Percentiles rank a stretch among this genome's conserved stretches.
Evolutionary conservation across 805 yeast species (phyloP).

Genomic region (Candida oleophila): DNA sequence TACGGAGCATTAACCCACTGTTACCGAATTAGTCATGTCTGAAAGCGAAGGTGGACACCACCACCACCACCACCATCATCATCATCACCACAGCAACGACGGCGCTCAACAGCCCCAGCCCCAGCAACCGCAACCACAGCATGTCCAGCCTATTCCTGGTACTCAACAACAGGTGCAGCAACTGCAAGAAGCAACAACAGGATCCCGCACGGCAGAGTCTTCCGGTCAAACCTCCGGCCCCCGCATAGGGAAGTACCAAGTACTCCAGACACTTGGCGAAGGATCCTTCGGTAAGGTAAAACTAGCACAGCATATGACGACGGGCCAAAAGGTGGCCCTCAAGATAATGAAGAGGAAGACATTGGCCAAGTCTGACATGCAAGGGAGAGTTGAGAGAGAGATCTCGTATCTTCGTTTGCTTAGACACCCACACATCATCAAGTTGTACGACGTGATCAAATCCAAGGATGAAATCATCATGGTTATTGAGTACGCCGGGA

Average conservation of each 20-base stretch:
- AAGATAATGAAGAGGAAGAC: slow-evolving; percentile 92
- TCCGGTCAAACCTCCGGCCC: slow-evolving; percentile 1
- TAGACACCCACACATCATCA: slow-evolving; percentile 95
- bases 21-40: no score
- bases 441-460: slow-evolving; percentile 91
- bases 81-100: slow-evolving; percentile 13
- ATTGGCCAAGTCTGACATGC: slow-evolving; percentile 93
- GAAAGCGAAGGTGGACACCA: slow-evolving; percentile 10
- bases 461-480: slow-evolving; percentile 93
- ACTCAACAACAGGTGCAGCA: slow-evolving; percentile 9
- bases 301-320: slow-evolving; percentile 82
- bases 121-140: slow-evolving; percentile 10
- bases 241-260: slow-evolving; percentile 84
- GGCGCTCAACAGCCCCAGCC: slow-evolving; percentile 3
- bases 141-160: not conserved
- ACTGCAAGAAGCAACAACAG: slow-evolving; percentile 4
- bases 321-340: slow-evolving; percentile 90
- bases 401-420: slow-evolving; percentile 83
- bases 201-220: not conserved
- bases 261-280: slow-evolving; percentile 89
- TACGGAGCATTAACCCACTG: no score
- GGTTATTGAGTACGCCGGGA: slow-evolving; percentile 98
- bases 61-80: slow-evolving; percentile 21
- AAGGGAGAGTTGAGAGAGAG: slow-evolving; percentile 93
- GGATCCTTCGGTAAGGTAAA: slow-evolving; percentile 97